A percentile compares a stretch with the other conserved stretches of the same genome.
Evolutionary conservation across 2,329 filamentous ascomycete genomes (phyloP).

Genomic region (Diplocarpon mali): DNA sequence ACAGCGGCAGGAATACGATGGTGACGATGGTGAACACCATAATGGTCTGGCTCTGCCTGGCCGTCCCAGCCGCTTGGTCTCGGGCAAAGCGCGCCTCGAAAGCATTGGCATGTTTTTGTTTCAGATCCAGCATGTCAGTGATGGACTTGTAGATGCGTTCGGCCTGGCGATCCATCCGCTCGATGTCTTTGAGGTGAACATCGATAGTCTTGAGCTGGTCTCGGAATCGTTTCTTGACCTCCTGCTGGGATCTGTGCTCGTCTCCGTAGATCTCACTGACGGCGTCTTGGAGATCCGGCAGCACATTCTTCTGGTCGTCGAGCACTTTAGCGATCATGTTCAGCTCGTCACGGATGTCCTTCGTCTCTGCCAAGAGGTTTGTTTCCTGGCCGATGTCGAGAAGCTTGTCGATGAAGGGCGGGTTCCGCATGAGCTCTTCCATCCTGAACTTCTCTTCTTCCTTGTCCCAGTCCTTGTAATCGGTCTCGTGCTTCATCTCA

Average conservation of each 20-base stretch:
- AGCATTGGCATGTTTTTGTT: slow-evolving; percentile 24
- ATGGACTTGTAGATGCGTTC: slow-evolving; percentile 63
- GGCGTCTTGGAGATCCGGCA: slow-evolving; percentile 17
- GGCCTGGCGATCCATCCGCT: slow-evolving; percentile 70
- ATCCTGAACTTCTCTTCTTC: slow-evolving; percentile 21
- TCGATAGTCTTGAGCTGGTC: slow-evolving; percentile 17
- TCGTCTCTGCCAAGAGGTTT: slow-evolving; percentile 33
- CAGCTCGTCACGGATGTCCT: slow-evolving; percentile 38
- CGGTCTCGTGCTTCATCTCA: slow-evolving; percentile 1
- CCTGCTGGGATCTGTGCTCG: slow-evolving; percentile 12
- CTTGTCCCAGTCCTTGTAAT: slow-evolving; percentile 19
- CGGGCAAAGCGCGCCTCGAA: slow-evolving; percentile 23
- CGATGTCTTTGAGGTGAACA: slow-evolving; percentile 27
- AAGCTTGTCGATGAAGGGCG: slow-evolving; percentile 22
- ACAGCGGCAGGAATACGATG: slow-evolving; percentile 25
- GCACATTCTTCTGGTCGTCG: slow-evolving; percentile 24
- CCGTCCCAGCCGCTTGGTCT: slow-evolving; percentile 20
- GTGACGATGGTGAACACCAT: slow-evolving; percentile 28
- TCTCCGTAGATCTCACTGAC: slow-evolving; percentile 20
- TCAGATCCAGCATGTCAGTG: slow-evolving; percentile 46
- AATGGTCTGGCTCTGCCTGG: slow-evolving; percentile 24
- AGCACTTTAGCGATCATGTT: slow-evolving; percentile 35
- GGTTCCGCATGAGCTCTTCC: slow-evolving; percentile 15
- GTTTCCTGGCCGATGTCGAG: slow-evolving; percentile 35
- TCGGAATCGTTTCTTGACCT: slow-evolving; percentile 18